phyloP scores from a whole-genome alignment of 2,329 filamentous ascomycete species.

The Aureobasidium mangrovei region DNA sequence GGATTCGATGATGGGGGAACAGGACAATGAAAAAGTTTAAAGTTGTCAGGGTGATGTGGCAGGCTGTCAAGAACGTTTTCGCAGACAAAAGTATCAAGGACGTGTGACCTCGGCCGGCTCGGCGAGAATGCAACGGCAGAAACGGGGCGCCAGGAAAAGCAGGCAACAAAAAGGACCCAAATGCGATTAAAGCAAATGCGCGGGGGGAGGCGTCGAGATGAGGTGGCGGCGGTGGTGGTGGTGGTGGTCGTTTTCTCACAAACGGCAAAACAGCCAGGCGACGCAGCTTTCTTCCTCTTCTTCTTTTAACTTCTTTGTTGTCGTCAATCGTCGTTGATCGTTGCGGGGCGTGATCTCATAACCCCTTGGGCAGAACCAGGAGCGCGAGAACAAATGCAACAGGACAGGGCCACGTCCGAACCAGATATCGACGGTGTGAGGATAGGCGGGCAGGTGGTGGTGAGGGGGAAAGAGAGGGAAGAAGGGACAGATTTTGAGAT shows the following conservation, averaged over 20 bases:
- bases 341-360: constrained; percentile 13
- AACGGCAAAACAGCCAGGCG: neutral
- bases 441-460: neutral
- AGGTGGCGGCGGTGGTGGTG: neutral
- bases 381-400: constrained; percentile 8
- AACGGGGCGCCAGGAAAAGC: constrained; percentile 4
- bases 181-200: neutral
- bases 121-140: constrained; percentile 2
- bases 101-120: constrained; percentile 12
- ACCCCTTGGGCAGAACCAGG: neutral
- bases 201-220: neutral
- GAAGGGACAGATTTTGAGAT: neutral
- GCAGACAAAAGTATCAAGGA: constrained; percentile 1
- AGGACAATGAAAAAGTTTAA: constrained; percentile 7
- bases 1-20: neutral
- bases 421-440: constrained; percentile 2
- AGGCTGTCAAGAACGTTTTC: neutral
- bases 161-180: neutral
- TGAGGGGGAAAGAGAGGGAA: constrained; percentile 3
- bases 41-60: constrained; percentile 11
- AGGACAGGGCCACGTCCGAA: neutral
- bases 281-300: neutral
- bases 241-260: too few relatives aligned
- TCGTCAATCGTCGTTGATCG: constrained; percentile 10
- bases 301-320: constrained; percentile 8